Evolutionary conservation across 2,329 filamentous ascomycete species (phyloP).

Genomic region (Huntiella decipiens): DNA sequence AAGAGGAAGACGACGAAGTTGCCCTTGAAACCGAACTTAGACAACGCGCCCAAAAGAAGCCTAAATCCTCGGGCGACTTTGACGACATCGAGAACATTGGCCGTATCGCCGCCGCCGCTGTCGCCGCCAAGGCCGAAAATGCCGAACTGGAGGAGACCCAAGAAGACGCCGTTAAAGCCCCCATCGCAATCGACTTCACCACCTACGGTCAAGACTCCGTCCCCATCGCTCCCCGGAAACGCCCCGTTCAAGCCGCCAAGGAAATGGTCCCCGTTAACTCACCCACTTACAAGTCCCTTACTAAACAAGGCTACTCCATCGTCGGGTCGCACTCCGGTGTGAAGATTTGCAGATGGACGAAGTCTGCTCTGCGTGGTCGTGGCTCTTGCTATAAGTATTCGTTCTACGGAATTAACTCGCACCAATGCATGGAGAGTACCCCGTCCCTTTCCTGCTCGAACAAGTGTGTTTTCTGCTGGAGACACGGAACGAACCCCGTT

Average conservation of each 20-base stretch:
- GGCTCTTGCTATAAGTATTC: conserved; percentile 97
- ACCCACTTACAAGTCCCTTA: conserved; percentile 72
- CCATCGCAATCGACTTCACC: conserved; percentile 74
- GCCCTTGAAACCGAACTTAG: conserved; percentile 23
- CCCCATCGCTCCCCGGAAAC: conserved; percentile 22
- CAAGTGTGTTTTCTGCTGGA: conserved; percentile 98
- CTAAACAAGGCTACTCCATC: conserved; percentile 92
- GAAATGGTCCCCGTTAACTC: conserved; percentile 90
- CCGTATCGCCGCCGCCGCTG: conserved; percentile 30
- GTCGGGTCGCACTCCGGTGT: conserved; percentile 90
- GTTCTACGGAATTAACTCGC: conserved; percentile 90
- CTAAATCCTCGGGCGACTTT: conserved; percentile 24
- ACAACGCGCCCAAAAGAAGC: conserved; percentile 14
- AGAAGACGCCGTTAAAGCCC: conserved; percentile 12
- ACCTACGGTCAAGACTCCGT: conserved; percentile 36
- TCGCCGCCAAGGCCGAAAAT: conserved; percentile 14
- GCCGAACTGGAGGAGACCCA: not conserved
- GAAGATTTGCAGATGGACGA: conserved; percentile 97
- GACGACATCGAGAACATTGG: conserved; percentile 77
- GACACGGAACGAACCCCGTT: conserved; percentile 91
- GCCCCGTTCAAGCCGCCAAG: conserved; percentile 34
- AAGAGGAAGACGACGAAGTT: conserved; percentile 32
- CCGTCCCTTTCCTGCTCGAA: conserved; percentile 91
- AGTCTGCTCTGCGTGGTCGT: conserved; percentile 79
- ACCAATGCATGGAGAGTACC: conserved; percentile 96